Conservation (phyloP, 2,329 filamentous ascomycete species). For the Bipolaris sorokiniana region DNA sequence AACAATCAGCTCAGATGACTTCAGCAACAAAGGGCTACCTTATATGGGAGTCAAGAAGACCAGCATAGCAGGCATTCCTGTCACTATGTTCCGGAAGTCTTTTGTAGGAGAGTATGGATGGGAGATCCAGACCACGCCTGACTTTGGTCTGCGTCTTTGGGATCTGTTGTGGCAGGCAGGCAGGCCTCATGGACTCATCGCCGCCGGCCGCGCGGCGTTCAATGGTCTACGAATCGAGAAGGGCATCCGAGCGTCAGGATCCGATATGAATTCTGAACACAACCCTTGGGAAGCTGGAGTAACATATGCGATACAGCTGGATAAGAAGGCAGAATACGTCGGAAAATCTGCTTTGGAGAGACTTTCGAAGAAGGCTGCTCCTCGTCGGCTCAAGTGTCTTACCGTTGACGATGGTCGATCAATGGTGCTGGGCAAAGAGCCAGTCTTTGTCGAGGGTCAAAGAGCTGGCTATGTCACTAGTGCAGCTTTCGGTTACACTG, state of each 20-base stretch:
- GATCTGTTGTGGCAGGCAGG: conserved; percentile 64
- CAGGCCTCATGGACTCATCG: conserved; percentile 61
- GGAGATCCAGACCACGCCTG: conserved; percentile 67
- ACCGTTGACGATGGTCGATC: conserved; percentile 63
- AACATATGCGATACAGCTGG: conserved; percentile 55
- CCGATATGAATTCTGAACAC: conserved; percentile 67
- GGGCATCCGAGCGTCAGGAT: conserved; percentile 63
- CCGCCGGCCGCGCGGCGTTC: conserved; percentile 64
- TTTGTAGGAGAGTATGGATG: conserved; percentile 68
- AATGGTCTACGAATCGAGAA: conserved; percentile 66
- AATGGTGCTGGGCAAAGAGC: conserved; percentile 67
- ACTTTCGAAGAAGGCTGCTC: conserved; percentile 46
- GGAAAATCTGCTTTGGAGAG: conserved; percentile 59
- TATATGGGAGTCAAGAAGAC: conserved; percentile 59
- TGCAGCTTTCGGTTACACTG: conserved; percentile 65
- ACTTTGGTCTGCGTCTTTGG: conserved; percentile 65
- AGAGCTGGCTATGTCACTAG: conserved; percentile 65
- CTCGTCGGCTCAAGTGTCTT: conserved; percentile 56
- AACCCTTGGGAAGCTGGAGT: conserved; percentile 66
- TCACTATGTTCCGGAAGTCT: conserved; percentile 62
- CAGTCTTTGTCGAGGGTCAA: conserved; percentile 59
- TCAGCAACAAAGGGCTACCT: conserved; percentile 55
- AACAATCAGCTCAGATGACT: conserved; percentile 55
- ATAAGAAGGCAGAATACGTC: conserved; percentile 57
- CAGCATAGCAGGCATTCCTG: conserved; percentile 62